Percentiles rank a stretch among this genome's conserved stretches.
These are phyloP conservation scores for Dryas alaskensis DNA, from an alignment of 306 rosid species.

Conservation along the genomic window DNA sequence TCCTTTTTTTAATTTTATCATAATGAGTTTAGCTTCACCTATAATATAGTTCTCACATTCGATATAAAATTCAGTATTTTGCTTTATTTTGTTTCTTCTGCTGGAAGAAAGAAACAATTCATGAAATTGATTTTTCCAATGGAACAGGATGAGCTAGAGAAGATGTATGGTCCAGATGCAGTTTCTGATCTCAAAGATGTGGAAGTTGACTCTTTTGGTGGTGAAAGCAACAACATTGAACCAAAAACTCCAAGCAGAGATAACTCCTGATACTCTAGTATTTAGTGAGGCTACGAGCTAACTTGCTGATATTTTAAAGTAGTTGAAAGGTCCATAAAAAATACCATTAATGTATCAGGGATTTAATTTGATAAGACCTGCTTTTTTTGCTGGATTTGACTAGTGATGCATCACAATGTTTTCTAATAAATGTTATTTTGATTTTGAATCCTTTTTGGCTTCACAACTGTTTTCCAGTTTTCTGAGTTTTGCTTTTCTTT, in stretches of 20 bases:
- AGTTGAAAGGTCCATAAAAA: background rate
- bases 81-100: background rate
- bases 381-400: too few species aligned
- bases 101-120: constrained; percentile 8
- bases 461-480: background rate
- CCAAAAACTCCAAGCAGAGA: constrained; percentile 11
- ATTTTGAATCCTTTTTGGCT: background rate
- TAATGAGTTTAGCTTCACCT: background rate
- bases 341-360: background rate
- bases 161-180: constrained; percentile 29
- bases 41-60: too few species aligned
- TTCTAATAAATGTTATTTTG: too few species aligned
- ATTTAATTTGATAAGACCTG: background rate
- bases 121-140: constrained; percentile 24
- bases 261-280: background rate
- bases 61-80: background rate
- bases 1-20: background rate
- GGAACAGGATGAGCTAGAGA: constrained; percentile 36
- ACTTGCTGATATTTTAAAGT: background rate
- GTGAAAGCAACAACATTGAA: constrained; percentile 4
- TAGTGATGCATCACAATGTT: too few species aligned
- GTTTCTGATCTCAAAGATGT: constrained; percentile 29
- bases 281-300: constrained; percentile 7
- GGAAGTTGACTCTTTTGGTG: constrained; percentile 18
- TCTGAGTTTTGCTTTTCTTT: background rate